phyloP scores from a whole-genome alignment of 768 basidiomycete species.

The Guyanaporus albipodus region DNA sequence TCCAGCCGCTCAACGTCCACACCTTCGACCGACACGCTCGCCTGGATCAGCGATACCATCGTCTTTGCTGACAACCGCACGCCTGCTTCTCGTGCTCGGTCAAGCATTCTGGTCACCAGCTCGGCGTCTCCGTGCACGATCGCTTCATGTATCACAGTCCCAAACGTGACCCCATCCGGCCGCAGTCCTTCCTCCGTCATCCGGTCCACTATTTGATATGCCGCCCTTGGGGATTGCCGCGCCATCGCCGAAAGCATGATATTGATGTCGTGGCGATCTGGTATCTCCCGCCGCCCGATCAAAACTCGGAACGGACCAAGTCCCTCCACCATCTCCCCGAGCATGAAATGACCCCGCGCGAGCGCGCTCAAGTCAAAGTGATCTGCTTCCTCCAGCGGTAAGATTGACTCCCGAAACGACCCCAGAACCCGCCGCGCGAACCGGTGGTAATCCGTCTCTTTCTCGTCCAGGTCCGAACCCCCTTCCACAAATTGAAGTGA shows the following conservation, averaged over 20 bases:
- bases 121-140: constrained; percentile 40
- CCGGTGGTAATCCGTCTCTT: constrained; percentile 12
- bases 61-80: constrained; percentile 46
- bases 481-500: neutral
- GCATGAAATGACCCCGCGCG: constrained; percentile 58
- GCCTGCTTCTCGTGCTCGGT: constrained; percentile 35
- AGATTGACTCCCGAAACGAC: constrained; percentile 40
- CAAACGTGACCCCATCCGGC: constrained; percentile 54
- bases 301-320: constrained; percentile 46
- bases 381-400: constrained; percentile 43
- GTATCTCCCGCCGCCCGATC: constrained; percentile 45
- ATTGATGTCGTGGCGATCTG: constrained; percentile 64
- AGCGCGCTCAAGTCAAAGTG: constrained; percentile 56
- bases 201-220: constrained; percentile 43
- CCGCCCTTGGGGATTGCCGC: constrained; percentile 43
- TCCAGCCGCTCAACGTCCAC: constrained; percentile 25
- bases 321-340: constrained; percentile 46
- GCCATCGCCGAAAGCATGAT: constrained; percentile 56
- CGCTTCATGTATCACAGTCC: constrained; percentile 61
- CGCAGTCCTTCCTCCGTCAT: constrained; percentile 47
- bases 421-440: constrained; percentile 47
- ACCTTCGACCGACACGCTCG: constrained; percentile 31
- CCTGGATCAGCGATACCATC: constrained; percentile 44
- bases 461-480: neutral
- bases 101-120: constrained; percentile 43